Evolutionary conservation across 1,139 yeast genomes (phyloP), one percentile per base, ranked within the genome.

Genomic region (Candida glucosophila): DNA sequence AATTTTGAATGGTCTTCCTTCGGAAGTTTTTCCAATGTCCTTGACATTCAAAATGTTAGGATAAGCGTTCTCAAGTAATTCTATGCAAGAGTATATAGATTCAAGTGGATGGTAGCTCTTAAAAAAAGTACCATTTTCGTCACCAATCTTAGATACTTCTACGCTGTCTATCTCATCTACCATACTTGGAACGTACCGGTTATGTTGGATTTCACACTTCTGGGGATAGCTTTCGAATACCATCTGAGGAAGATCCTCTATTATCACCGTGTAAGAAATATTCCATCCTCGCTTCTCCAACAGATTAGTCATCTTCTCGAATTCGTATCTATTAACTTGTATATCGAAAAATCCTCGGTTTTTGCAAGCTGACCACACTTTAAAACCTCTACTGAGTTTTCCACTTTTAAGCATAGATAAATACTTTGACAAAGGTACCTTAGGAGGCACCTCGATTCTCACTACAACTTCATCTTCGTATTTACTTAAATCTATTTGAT

Each of bases 21-120:
- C 93, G 42, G 52, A 72, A 0, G 94, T 79, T 33, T 67, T 63
- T 2, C 95, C 96, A 16, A 85, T 69, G 37, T 67, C 62, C 44
- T 79, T 86, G 15, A 80, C 47, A 4, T 50, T 49, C 9, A 81
- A 63, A 7, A 77, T 41, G 9, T 73, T 66, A 0, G 92, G 83
- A 44, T 67, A 82, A 8, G 55, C 39, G 20, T 58, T 51, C 34
- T 63, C 60, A 15, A 83, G 44, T 15, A 76, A 47, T 22, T 71
- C 75, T 39, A 79, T 58, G 93, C 94, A 85, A 1, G 76, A 59
- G 40, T 80, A 63, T 17, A 86, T 77, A 5, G 85, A 67, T 18
- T 70, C 70, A 34, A 83, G 55, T 12, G 80, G 74, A 33, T 90
- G 64, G 50, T 74, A 86, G 24, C 76, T 77, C 36, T 66, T 68